Conservation (phyloP, 2,329 filamentous ascomycete genomes). For the Aureobasidium sp. region DNA sequence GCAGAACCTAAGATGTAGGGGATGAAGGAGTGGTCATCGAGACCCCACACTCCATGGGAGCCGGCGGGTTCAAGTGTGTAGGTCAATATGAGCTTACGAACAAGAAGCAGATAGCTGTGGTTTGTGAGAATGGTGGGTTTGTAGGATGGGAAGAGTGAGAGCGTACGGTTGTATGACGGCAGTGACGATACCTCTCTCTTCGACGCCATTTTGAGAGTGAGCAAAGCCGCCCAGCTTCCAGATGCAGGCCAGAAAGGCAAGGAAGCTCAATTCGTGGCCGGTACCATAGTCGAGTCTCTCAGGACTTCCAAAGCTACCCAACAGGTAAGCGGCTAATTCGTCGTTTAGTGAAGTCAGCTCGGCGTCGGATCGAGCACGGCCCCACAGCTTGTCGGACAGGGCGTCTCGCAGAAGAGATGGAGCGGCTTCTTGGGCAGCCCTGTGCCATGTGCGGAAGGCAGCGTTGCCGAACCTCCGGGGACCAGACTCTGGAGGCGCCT, state of each 20-base stretch:
- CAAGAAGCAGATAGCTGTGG: conserved; percentile 65
- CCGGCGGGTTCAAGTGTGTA: conserved; percentile 94
- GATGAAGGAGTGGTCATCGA: conserved; percentile 94
- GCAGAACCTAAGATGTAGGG: conserved; percentile 95
- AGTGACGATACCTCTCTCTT: conserved; percentile 74
- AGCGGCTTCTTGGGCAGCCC: conserved; percentile 56
- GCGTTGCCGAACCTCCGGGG: conserved; percentile 88
- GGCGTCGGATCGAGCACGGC: conserved; percentile 24
- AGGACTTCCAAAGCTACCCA: conserved; percentile 80
- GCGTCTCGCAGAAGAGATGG: conserved; percentile 51
- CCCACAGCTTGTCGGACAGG: conserved; percentile 46
- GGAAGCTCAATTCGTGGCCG: conserved; percentile 88
- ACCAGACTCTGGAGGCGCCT: conserved; percentile 76
- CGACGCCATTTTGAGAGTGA: conserved; percentile 46
- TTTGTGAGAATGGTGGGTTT: not conserved
- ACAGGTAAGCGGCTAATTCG: conserved; percentile 71
- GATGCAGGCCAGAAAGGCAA: conserved; percentile 81
- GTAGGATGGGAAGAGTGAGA: conserved; percentile 12
- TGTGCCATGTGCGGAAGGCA: conserved; percentile 80
- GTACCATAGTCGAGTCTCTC: conserved; percentile 93
- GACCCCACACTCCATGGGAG: conserved; percentile 93
- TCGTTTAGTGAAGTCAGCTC: conserved; percentile 38
- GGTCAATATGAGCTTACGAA: conserved; percentile 75
- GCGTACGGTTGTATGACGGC: conserved; percentile 74
- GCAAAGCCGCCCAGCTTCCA: conserved; percentile 85